A percentile compares a stretch with the other conserved stretches of the same genome.
Evolutionary conservation across 2,329 filamentous ascomycete species (phyloP).

Genomic region (Microdochium trichocladiopsis): DNA sequence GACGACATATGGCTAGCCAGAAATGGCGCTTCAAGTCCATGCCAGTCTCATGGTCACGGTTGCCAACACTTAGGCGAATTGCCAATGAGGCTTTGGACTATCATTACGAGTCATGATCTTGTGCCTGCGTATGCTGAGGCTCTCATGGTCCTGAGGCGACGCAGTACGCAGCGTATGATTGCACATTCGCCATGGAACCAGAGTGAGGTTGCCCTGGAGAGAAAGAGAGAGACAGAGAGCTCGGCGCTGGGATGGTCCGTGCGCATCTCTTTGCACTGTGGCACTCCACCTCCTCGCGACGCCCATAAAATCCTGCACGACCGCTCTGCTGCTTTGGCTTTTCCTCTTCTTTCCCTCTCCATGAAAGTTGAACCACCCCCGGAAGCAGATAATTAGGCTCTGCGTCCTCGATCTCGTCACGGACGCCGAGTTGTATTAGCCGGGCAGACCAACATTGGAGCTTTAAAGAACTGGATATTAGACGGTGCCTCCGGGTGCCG

Average conservation of each 20-base stretch:
- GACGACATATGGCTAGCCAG: no score
- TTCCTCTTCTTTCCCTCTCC: slow-evolving; percentile 26
- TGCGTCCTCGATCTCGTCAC: slow-evolving; percentile 29
- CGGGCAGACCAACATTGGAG: slow-evolving; percentile 52
- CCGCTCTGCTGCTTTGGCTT: slow-evolving; percentile 8
- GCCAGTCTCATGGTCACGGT: no score
- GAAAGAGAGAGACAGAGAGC: no score
- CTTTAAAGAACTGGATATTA: slow-evolving; percentile 60
- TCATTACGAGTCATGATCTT: no score
- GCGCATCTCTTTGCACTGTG: slow-evolving; percentile 1
- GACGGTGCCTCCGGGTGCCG: slow-evolving; percentile 20
- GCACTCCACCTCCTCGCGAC: background rate
- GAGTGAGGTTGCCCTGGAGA: no score
- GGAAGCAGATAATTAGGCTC: slow-evolving; percentile 48
- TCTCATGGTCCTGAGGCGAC: no score
- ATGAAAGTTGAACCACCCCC: slow-evolving; percentile 50
- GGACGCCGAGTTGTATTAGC: slow-evolving; percentile 49
- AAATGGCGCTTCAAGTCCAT: no score
- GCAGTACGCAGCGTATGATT: no score
- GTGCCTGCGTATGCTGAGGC: no score
- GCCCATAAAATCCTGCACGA: slow-evolving; percentile 6
- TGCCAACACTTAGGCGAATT: no score
- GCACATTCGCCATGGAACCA: no score
- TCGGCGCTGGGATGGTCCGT: slow-evolving; percentile 4
- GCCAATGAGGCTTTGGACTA: no score